Evolutionary conservation across 2,329 filamentous ascomycete species (phyloP).

Genomic region (Dendrostoma leiphaemia): DNA sequence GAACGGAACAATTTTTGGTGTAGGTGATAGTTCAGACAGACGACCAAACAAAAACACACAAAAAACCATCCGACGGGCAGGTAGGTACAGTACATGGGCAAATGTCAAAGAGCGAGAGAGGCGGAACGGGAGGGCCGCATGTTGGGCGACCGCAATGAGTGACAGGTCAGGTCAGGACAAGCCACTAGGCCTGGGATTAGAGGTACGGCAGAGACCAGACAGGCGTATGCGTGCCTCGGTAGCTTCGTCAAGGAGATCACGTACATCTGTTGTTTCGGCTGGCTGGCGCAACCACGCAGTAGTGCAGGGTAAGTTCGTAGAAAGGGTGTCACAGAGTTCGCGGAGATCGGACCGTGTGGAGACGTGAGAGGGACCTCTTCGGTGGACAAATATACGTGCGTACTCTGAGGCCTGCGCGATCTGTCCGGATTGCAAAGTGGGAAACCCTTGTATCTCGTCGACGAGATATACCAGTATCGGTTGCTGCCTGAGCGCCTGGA

Average conservation of each 20-base stretch:
- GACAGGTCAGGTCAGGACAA: slow-evolving; percentile 23
- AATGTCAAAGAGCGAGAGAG: slow-evolving; percentile 8
- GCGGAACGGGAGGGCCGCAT: slow-evolving; percentile 20
- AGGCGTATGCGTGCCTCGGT: slow-evolving; percentile 28
- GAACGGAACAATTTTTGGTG: too few species aligned
- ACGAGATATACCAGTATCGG: slow-evolving; percentile 5
- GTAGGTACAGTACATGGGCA: not conserved
- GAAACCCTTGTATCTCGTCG: slow-evolving; percentile 4
- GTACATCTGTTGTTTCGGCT: slow-evolving; percentile 42
- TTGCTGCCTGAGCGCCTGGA: not conserved
- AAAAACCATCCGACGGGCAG: not conserved
- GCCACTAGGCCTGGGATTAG: slow-evolving; percentile 21
- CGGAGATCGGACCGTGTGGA: slow-evolving; percentile 15
- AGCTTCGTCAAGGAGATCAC: slow-evolving; percentile 31
- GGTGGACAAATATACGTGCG: too few species aligned
- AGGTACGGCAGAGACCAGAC: slow-evolving; percentile 29
- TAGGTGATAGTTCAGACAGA: slow-evolving; percentile 14
- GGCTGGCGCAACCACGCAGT: slow-evolving; percentile 29
- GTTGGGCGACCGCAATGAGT: slow-evolving; percentile 14
- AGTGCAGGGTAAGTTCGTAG: slow-evolving; percentile 18
- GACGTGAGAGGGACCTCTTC: slow-evolving; percentile 1
- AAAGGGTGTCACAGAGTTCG: slow-evolving; percentile 13
- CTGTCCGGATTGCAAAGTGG: too few species aligned
- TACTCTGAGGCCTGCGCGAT: too few species aligned
- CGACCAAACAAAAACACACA: slow-evolving; percentile 3